phyloP scores from a whole-genome alignment of 768 basidiomycete genomes.

The Daedaleopsis nitida region DNA sequence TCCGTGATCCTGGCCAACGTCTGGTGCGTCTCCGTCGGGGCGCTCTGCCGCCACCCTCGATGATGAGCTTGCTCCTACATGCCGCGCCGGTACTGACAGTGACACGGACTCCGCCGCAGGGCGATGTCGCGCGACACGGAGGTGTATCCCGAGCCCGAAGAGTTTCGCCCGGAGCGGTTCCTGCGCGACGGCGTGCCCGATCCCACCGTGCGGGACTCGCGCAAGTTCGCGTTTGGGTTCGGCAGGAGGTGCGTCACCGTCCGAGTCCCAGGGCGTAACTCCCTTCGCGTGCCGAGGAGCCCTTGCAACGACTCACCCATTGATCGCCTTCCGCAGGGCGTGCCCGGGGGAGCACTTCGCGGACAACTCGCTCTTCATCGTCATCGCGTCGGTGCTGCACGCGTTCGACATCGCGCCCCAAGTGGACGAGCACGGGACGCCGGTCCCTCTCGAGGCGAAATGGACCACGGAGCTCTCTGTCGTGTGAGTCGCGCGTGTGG shows the following conservation, averaged over 20 bases:
- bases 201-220: conserved; percentile 19
- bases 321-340: not conserved
- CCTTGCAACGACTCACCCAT: no score
- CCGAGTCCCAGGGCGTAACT: no score
- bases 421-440: not conserved
- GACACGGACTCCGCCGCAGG: no score
- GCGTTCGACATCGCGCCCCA: not conserved
- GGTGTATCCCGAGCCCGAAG: conserved; percentile 41
- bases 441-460: not conserved
- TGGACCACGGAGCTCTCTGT: not conserved
- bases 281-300: no score
- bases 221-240: conserved; percentile 12
- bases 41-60: not conserved
- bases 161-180: conserved; percentile 46
- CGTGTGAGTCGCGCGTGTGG: no score
- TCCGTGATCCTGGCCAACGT: conserved; percentile 18
- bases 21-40: conserved; percentile 1
- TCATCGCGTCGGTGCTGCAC: not conserved
- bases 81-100: no score
- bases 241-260: conserved; percentile 13
- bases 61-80: not conserved
- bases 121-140: conserved; percentile 40
- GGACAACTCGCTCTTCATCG: not conserved
- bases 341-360: not conserved
- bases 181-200: conserved; percentile 21